These are phyloP conservation scores for Suillus lakei DNA, from an alignment of 768 basidiomycete genomes.

Conservation along the genomic window DNA sequence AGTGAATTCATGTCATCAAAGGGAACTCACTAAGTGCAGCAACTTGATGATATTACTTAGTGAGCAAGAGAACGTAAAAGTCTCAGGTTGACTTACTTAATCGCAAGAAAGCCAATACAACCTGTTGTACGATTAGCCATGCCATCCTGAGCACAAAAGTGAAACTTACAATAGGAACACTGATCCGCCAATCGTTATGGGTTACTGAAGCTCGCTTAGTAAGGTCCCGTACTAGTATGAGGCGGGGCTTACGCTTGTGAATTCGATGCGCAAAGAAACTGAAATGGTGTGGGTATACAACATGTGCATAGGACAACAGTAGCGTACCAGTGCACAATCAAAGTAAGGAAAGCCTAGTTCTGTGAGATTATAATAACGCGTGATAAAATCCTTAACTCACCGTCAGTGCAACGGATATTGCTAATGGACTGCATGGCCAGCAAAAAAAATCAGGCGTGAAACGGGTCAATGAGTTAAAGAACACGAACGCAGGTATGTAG, in stretches of 20 bases:
- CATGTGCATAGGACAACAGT: background rate
- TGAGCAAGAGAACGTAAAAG: background rate
- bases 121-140: conserved; percentile 18
- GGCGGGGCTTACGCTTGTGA: conserved; percentile 38
- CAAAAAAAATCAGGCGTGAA: conserved; percentile 1
- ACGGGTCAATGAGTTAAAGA: background rate
- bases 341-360: conserved; percentile 47
- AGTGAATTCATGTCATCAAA: background rate
- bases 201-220: conserved; percentile 25
- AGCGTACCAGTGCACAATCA: conserved; percentile 54
- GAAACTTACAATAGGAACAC: conserved; percentile 39
- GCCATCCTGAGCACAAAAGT: background rate
- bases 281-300: conserved; percentile 1
- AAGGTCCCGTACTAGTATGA: background rate
- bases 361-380: conserved; percentile 25
- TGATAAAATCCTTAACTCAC: conserved; percentile 13
- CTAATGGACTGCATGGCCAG: conserved; percentile 1
- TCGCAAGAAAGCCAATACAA: conserved; percentile 34
- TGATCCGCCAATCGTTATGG: conserved; percentile 31
- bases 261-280: conserved; percentile 48
- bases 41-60: conserved; percentile 31
- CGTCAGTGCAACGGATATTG: conserved; percentile 37
- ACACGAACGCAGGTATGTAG: conserved; percentile 47
- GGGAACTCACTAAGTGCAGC: conserved; percentile 32
- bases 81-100: conserved; percentile 26